Percentiles rank a stretch among this genome's conserved stretches.
phyloP scores from a whole-genome alignment of 176 grass and related monocot genomes.

The Hsuehochloa calcarea region DNA sequence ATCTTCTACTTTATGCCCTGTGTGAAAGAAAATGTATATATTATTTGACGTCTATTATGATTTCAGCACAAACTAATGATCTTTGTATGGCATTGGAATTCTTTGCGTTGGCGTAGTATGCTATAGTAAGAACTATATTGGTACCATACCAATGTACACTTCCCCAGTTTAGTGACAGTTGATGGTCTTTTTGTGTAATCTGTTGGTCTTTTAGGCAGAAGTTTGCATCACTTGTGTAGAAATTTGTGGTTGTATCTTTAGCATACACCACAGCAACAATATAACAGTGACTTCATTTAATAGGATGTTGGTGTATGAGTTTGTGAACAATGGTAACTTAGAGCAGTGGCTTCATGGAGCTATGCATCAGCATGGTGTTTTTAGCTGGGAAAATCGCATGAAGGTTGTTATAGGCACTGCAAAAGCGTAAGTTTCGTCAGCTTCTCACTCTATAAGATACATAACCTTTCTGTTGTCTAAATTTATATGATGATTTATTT shows the following conservation, averaged over 20 bases:
- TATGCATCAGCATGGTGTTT: constrained; percentile 72
- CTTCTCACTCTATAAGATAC: not conserved
- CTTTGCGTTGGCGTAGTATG: not conserved
- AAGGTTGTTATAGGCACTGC: constrained; percentile 89
- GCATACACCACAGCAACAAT: not conserved
- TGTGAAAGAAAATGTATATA: not conserved
- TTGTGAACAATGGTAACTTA: constrained; percentile 96
- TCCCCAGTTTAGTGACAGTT: not conserved
- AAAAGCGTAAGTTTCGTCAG: constrained; percentile 77
- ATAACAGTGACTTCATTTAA: constrained; percentile 34
- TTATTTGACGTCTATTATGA: constrained; percentile 5
- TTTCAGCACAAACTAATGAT: not conserved
- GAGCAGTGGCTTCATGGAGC: constrained; percentile 99
- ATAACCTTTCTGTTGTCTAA: not conserved
- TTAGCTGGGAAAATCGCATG: constrained; percentile 95
- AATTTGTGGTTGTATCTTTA: constrained; percentile 1
- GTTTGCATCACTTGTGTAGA: not conserved
- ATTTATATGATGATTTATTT: constrained; percentile 5
- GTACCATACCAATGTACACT: not conserved
- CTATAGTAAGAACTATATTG: not conserved
- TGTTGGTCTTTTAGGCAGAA: not conserved
- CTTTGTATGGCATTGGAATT: not conserved
- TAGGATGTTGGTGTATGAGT: constrained; percentile 94
- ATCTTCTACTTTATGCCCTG: not conserved
- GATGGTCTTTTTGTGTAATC: not conserved